These are phyloP conservation scores for Ceratocystis ficicola DNA, from an alignment of 2,329 filamentous ascomycete species.

Conservation along the genomic window DNA sequence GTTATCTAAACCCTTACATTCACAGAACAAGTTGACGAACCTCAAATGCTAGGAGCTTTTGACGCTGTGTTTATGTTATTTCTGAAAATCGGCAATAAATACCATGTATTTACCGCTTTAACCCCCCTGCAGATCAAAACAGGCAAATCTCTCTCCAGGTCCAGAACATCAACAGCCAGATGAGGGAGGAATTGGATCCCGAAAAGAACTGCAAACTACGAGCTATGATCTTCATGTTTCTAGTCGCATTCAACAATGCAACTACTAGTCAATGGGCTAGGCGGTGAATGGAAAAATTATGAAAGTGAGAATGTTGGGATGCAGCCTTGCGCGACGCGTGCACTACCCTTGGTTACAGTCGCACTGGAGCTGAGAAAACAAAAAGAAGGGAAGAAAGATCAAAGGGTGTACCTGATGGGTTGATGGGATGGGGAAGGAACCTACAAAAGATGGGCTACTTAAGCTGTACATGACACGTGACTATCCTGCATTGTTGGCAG, in stretches of 20 bases:
- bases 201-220: background rate
- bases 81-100: constrained; percentile 1
- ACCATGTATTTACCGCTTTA: background rate
- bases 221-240: constrained; percentile 8
- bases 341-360: background rate
- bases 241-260: constrained; percentile 7
- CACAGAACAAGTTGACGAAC: background rate
- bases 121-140: background rate
- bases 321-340: background rate
- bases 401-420: background rate
- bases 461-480: no score
- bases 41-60: background rate
- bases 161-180: background rate
- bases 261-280: background rate
- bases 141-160: background rate
- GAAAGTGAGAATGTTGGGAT: background rate
- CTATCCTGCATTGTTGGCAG: background rate
- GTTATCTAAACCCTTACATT: no score
- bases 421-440: background rate
- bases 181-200: background rate
- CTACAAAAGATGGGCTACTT: background rate
- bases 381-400: background rate
- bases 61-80: background rate
- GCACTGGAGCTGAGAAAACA: background rate
- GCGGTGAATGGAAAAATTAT: background rate